Evolutionary conservation across 1,139 yeast species (phyloP), one percentile per base, ranked within the genome.

Genomic region (Geotrichum cucujoidarum): DNA sequence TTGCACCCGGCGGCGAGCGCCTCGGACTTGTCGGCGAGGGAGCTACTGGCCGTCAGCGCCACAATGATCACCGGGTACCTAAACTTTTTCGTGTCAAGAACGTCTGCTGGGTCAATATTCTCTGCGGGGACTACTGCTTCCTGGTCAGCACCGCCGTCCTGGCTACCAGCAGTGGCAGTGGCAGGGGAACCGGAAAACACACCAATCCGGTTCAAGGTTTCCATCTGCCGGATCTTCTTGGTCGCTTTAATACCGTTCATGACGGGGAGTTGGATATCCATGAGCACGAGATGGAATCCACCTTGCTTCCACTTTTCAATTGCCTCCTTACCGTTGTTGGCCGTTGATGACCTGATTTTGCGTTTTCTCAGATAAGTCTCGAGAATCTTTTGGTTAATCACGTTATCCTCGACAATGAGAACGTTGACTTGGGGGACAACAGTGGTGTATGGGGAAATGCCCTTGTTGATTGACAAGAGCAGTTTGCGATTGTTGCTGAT

Each of bases 1-100:
- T 92, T 92, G 68, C 98, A 92, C 40, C 98, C 98, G 1, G 97
- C 97, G 40, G 95, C 85, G 53, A 92, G 72, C 0, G 98, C 98
- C 60, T 87, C 88, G 55, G 88, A 83, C 62, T 86, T 81, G 66
- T 90, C 97, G 25, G 83, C 82, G n/a, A 84, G 80, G 20, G 94
- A 78, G 17, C 94, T 85, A 13, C 92, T 82, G 0, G 98, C 98
- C 1, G 98, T 92, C 47, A 92, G 71, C 0, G 98, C 98, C 29
- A 92, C 98, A 49, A 92, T 90, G 49, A 92, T 92, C 22, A 92
- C 96, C 0, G 98, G 97, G 0, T 95, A 84, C 55, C 88, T 73
- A 67, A 89, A 87, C 14, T 76, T 66, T 11, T 72, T 68, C 41
- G 78, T 64, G 57, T 86, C 89, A 11, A 87, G 66, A 39, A 68